Percentiles rank a stretch among this genome's conserved stretches.
Conservation (phyloP, 2,329 filamentous ascomycete species). For the Xylaria sp. region DNA sequence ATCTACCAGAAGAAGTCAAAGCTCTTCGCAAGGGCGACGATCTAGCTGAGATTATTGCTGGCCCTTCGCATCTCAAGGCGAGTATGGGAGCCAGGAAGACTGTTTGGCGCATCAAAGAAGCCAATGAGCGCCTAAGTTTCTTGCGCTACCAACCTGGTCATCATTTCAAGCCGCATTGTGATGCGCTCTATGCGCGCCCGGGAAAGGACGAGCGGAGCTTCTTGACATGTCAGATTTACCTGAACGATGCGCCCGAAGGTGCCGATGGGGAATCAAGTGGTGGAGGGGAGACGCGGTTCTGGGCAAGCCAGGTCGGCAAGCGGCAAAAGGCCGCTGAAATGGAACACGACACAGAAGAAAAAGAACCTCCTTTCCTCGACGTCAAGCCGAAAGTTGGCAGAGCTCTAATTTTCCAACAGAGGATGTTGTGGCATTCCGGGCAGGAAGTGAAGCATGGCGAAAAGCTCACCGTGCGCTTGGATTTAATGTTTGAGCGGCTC, state of each 20-base stretch:
- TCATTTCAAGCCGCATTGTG: slow-evolving; percentile 62
- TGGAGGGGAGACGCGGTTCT: slow-evolving; percentile 44
- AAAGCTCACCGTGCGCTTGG: slow-evolving; percentile 48
- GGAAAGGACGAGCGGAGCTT: slow-evolving; percentile 47
- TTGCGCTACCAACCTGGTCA: slow-evolving; percentile 68
- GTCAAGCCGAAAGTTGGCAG: slow-evolving; percentile 47
- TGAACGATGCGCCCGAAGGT: slow-evolving; percentile 42
- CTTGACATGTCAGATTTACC: slow-evolving; percentile 49
- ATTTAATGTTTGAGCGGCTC: slow-evolving; percentile 47
- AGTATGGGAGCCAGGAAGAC: slow-evolving; percentile 43
- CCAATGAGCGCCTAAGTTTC: slow-evolving; percentile 70
- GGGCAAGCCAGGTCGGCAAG: slow-evolving; percentile 42
- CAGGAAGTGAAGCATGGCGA: slow-evolving; percentile 47
- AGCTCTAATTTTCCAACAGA: slow-evolving; percentile 49
- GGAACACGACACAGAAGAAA: slow-evolving; percentile 9
- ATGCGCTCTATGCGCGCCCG: slow-evolving; percentile 40
- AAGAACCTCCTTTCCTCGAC: slow-evolving; percentile 43
- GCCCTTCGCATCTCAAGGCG: slow-evolving; percentile 42
- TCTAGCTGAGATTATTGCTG: slow-evolving; percentile 40
- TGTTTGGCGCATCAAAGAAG: slow-evolving; percentile 49
- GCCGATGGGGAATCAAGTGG: slow-evolving; percentile 30
- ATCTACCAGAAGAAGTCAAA: slow-evolving; percentile 41
- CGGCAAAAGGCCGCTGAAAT: slow-evolving; percentile 41
- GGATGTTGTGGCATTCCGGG: slow-evolving; percentile 49
- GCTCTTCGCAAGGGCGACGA: slow-evolving; percentile 38